Base-by-base conservation (phyloP, 169 alveolate genomes). In the Plasmodium coatneyi region DNA sequence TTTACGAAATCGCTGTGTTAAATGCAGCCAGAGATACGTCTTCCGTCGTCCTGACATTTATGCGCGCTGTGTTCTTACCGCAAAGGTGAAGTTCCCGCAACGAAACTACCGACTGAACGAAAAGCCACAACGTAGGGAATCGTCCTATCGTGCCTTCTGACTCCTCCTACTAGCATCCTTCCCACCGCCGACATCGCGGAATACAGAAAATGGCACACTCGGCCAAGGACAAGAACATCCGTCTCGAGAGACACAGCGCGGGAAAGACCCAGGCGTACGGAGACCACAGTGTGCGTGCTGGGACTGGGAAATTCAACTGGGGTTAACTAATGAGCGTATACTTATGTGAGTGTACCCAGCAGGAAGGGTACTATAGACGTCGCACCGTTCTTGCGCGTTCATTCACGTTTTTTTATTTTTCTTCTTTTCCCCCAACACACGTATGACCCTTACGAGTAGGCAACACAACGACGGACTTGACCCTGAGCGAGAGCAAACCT, bases 191-290 rank as follows among this genome's bases (percentile, higher is more conserved):
- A 76, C 14, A 30, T 19, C 36, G 56, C 28, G 32, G 60, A 70
- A 14, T 30, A 14, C 43, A 7, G 30, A 80, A 91, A 34, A 91
- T 91, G 95, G 80, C 39, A 30, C 39, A 91, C 66, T 10, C 91
- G 81, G 74, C 82, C 66, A 91, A 91, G 83, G 95, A 91, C 72
- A 91, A 91, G 82, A 80, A 91, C 76, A 30, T 91, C 25, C 95
- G 95, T 19, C 76, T 91, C 22, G 95, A 91, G 46, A 80, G 95
- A n/a, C 95, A 91, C 36, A 91, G 95, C 70, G 95, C 92, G 56
- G 92, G 92, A 49, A 91, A 91, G 71, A 80, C 84, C 25, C 83
- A 71, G 10, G 92, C 95, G 28, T 91, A 91, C 82, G 95, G 95
- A 7, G 91, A 70, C 30, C 54, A 30, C 32, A 91, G 71, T 36